Percentiles rank a stretch among this genome's conserved stretches.
Conservation (phyloP, 768 basidiomycete species). For the Omphalotus guepiniiformis region DNA sequence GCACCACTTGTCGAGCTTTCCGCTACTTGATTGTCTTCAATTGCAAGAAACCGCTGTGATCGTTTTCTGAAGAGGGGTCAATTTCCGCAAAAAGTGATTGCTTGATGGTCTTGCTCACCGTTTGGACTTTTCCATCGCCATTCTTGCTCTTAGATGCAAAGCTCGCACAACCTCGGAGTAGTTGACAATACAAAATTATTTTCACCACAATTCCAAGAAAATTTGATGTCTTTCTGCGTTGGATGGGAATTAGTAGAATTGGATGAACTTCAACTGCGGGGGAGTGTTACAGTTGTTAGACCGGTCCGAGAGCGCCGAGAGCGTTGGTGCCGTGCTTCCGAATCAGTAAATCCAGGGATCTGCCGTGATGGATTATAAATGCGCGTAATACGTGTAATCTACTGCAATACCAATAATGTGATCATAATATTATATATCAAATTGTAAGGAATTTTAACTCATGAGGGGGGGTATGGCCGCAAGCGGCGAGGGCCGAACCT, state of each 20-base stretch:
- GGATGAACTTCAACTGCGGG: neutral
- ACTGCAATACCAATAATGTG: too few relatives aligned
- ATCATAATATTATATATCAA: too few relatives aligned
- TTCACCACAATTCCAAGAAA: neutral
- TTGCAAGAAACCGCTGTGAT: neutral
- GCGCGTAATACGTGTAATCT: too few relatives aligned
- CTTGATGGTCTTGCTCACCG: neutral
- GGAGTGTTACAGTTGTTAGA: too few relatives aligned
- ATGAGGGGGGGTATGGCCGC: too few relatives aligned
- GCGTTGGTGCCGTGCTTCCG: too few relatives aligned
- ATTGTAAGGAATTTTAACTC: too few relatives aligned
- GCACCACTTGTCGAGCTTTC: constrained; percentile 2
- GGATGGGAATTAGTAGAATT: neutral
- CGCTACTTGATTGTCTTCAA: neutral
- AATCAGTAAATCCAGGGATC: too few relatives aligned
- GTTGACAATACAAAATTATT: neutral
- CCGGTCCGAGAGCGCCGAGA: too few relatives aligned
- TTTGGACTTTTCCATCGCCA: constrained; percentile 1
- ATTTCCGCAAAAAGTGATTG: neutral
- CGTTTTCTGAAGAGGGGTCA: constrained; percentile 1
- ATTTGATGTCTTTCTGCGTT: neutral
- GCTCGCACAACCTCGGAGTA: neutral
- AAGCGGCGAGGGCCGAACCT: too few relatives aligned
- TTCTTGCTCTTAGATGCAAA: neutral
- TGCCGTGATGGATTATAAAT: too few relatives aligned